These are phyloP conservation scores for Colletotrichum tamarilloi DNA, from an alignment of 2,329 filamentous ascomycete species.

Conservation along the genomic window DNA sequence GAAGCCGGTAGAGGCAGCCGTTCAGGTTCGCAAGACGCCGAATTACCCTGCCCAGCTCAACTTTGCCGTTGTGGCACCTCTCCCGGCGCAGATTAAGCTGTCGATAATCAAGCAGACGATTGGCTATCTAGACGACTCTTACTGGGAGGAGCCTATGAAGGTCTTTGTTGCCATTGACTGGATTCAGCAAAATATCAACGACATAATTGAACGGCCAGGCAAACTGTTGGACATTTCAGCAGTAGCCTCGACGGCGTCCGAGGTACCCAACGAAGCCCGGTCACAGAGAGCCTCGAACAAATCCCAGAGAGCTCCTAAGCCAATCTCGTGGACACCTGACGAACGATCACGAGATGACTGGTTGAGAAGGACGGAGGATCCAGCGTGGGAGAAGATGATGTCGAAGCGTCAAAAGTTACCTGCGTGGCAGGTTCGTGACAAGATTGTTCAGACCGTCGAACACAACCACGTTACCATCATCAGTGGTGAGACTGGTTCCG, in stretches of 20 bases:
- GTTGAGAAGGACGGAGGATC: constrained; percentile 72
- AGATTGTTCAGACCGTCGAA: constrained; percentile 80
- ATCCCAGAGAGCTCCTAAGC: constrained; percentile 60
- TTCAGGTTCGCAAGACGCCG: constrained; percentile 78
- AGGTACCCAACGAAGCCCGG: constrained; percentile 51
- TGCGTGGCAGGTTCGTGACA: constrained; percentile 85
- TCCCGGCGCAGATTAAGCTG: constrained; percentile 93
- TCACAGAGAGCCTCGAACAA: constrained; percentile 38
- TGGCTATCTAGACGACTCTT: constrained; percentile 74
- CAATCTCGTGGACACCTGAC: constrained; percentile 73
- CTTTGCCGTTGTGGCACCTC: constrained; percentile 74
- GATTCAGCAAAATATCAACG: constrained; percentile 85
- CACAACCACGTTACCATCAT: constrained; percentile 93
- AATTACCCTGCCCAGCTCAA: constrained; percentile 80
- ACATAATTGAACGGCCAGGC: constrained; percentile 87
- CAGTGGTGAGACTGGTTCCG: constrained; percentile 95
- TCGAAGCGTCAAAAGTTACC: constrained; percentile 78
- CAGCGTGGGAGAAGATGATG: constrained; percentile 80
- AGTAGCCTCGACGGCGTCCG: constrained; percentile 75
- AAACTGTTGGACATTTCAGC: constrained; percentile 86
- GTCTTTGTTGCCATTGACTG: constrained; percentile 91
- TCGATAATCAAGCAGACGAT: constrained; percentile 86
- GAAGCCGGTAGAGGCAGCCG: constrained; percentile 61
- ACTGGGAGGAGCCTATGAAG: constrained; percentile 87
- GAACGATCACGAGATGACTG: constrained; percentile 73